Evolutionary conservation across 768 basidiomycete genomes (phyloP).

Genomic region (Amyloporia xantha): DNA sequence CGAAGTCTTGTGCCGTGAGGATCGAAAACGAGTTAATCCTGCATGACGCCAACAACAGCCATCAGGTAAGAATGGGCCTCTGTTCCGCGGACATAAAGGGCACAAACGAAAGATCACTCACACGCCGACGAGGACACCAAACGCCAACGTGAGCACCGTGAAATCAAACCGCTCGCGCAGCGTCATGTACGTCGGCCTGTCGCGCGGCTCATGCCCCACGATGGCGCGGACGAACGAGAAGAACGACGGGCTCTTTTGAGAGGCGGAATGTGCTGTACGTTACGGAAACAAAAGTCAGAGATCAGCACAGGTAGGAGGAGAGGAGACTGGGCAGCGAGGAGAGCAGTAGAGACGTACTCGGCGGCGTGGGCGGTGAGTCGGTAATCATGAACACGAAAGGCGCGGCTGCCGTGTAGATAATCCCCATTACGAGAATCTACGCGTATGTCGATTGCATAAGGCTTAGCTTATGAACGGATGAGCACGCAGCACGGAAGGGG

Average conservation of each 20-base stretch:
- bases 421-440: conserved; percentile 65
- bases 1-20: conserved; percentile 62
- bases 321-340: too few relatives aligned
- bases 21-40: conserved; percentile 61
- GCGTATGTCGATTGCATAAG: too few relatives aligned
- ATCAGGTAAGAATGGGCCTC: background rate
- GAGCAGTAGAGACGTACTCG: conserved; percentile 59
- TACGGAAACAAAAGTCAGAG: too few relatives aligned
- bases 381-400: conserved; percentile 57
- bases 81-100: background rate
- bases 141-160: conserved; percentile 46
- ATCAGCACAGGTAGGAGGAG: conserved; percentile 1
- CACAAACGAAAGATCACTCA: conserved; percentile 28
- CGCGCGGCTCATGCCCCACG: conserved; percentile 29
- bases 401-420: conserved; percentile 56
- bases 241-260: conserved; percentile 50
- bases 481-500: background rate
- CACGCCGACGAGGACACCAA: conserved; percentile 62
- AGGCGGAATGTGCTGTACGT: conserved; percentile 55
- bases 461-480: background rate
- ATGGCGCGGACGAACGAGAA: conserved; percentile 48
- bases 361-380: conserved; percentile 65
- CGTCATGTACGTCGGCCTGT: conserved; percentile 43
- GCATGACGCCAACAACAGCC: conserved; percentile 2
- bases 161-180: conserved; percentile 67